Evolutionary conservation across 768 basidiomycete species (phyloP), one percentile per base, ranked within the genome.

Genomic region (Guyanaporus albipodus): DNA sequence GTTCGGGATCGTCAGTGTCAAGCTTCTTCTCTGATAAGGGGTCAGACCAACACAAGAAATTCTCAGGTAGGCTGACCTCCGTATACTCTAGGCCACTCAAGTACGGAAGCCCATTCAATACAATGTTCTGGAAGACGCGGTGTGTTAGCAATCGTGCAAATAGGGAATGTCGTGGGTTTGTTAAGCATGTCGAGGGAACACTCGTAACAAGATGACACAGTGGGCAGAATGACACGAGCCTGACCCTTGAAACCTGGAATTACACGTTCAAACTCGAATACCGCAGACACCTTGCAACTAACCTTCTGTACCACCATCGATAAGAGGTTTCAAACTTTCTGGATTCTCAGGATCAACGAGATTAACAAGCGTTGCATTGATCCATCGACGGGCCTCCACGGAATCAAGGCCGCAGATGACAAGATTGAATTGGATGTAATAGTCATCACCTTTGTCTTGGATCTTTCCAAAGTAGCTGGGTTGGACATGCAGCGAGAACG

Each of bases 231-330:
- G 34, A 98, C 94, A 50, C 94, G 83, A 33, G 94, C 92, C 70
- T 99, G 96, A 14, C 96, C 96, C 70, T 91, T 95, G 80, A 99
- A 99, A 23, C 95, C 94, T 98, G 59, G 11, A 29, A 21, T 29
- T 8, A 28, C 24, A 32, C 42, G 41, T 49, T 47, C 36, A 32
- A 40, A 27, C 22, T 17, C 14, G 3, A 2, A 33, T 15, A 10
- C 9, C n/a, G 17, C 40, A 12, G 23, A 34, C 12, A 9, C 36
- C 24, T 23, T 10, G 21, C 8, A 17, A 44, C 66, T 31, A 46
- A 90, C 95, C 96, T 79, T 99, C 96, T 3, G 96, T 99, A 29
- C 96, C 96, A 23, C 96, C 96, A 59, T 99, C 96, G 54, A 99
- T 97, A 40, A 99, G 77, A 17, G 96, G 96, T 59, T 97, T 98